phyloP scores from a whole-genome alignment of 768 basidiomycete genomes.

The Lactarius akahatsu region DNA sequence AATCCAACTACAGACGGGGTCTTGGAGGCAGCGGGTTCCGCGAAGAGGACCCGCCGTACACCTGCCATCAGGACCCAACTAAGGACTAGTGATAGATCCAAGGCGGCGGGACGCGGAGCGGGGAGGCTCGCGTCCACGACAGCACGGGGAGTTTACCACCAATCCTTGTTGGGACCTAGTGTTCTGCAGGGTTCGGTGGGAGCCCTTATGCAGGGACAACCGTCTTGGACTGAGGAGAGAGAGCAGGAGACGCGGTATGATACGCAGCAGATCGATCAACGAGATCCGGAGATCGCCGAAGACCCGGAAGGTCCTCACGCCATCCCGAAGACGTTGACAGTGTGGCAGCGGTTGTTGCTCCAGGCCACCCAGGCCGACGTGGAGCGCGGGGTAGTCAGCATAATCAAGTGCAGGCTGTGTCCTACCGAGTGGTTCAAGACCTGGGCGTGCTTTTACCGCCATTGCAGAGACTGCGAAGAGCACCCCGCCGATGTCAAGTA shows the following conservation, averaged over 20 bases:
- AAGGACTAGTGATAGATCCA: background rate
- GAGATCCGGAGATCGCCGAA: background rate
- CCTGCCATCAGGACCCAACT: background rate
- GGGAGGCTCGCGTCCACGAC: slow-evolving; percentile 12
- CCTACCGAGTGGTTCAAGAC: background rate
- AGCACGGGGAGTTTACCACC: slow-evolving; percentile 5
- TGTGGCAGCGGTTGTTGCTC: background rate
- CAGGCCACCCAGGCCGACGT: background rate
- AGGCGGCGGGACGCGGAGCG: slow-evolving; percentile 7
- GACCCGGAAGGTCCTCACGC: background rate
- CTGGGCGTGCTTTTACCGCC: background rate
- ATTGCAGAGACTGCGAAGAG: background rate
- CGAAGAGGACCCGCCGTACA: background rate
- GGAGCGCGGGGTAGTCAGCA: background rate
- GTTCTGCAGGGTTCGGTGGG: slow-evolving; percentile 4
- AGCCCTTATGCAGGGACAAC: background rate
- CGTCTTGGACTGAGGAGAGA: slow-evolving; percentile 4
- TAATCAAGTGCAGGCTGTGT: background rate
- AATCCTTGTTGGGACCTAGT: slow-evolving; percentile 2
- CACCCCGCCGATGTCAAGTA: background rate
- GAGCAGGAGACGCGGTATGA: background rate
- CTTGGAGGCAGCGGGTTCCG: background rate
- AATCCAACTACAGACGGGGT: background rate
- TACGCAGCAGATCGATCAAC: background rate
- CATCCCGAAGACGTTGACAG: background rate